Evolutionary conservation across 192 early-diverging fungal genomes (phyloP).

Genomic region (Funneliformis geosporum): DNA sequence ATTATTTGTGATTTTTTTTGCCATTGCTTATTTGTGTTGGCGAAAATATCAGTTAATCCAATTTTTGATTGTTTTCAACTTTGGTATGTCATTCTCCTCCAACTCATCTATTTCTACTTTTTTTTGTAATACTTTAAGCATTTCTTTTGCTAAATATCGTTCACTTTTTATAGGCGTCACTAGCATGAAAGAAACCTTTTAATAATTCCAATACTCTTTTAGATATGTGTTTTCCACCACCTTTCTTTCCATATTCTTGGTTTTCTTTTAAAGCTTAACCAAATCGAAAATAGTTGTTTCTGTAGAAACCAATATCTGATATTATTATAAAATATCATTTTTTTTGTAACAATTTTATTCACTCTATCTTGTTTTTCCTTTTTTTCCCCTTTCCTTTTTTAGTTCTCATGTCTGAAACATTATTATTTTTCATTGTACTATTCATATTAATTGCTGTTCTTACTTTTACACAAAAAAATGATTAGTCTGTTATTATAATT

Average conservation of each 20-base stretch:
- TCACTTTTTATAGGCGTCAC: not conserved
- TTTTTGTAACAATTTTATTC: not conserved
- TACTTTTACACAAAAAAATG: not conserved
- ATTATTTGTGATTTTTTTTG: not conserved
- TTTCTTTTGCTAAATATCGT: not conserved
- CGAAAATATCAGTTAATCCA: not conserved
- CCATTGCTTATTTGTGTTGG: not conserved
- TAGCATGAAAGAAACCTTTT: not conserved
- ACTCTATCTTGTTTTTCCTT: not conserved
- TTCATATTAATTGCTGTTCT: not conserved
- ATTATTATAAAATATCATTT: not conserved
- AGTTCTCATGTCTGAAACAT: not conserved
- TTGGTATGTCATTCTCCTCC: not conserved
- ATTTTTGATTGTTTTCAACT: not conserved
- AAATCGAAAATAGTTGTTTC: not conserved
- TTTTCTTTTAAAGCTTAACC: conserved; percentile 3
- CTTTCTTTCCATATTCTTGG: conserved; percentile 2
- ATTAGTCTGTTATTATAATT: not conserved
- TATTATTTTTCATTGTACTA: not conserved
- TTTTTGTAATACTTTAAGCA: not conserved
- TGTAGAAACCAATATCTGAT: not conserved
- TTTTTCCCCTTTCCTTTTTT: not conserved
- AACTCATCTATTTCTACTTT: not conserved
- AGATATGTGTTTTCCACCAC: not conserved
- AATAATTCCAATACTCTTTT: not conserved